Conservation (phyloP, 441 rosid genomes). For the Melastoma candidum region DNA sequence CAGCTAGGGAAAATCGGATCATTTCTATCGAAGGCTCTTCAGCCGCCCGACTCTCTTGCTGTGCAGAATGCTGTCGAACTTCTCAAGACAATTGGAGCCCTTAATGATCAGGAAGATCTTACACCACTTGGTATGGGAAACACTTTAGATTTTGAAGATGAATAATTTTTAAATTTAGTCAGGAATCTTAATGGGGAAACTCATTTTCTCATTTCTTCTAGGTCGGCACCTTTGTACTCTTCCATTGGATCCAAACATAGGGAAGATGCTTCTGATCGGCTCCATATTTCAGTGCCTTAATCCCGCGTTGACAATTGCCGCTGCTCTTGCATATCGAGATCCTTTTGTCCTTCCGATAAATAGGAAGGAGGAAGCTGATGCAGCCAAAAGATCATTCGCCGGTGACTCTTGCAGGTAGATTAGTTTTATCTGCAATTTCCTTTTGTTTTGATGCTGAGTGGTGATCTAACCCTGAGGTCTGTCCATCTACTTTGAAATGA, state of each 20-base stretch:
- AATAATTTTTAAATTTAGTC: slow-evolving; percentile 10
- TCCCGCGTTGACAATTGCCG: slow-evolving; percentile 93
- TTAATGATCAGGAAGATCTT: slow-evolving; percentile 77
- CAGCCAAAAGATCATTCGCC: slow-evolving; percentile 77
- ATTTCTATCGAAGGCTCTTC: slow-evolving; percentile 90
- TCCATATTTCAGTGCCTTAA: slow-evolving; percentile 84
- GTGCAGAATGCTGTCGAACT: slow-evolving; percentile 95
- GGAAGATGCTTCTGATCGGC: slow-evolving; percentile 96
- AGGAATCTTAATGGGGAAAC: neutral
- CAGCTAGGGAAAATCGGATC: slow-evolving; percentile 78
- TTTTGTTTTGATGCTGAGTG: neutral
- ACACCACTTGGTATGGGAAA: slow-evolving; percentile 72
- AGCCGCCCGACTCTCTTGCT: slow-evolving; percentile 92
- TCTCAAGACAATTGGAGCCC: slow-evolving; percentile 84
- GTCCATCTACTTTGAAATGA: neutral
- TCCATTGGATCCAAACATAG: slow-evolving; percentile 87
- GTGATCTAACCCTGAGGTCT: too few relatives aligned
- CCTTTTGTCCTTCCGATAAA: slow-evolving; percentile 88
- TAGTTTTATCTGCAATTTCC: slow-evolving; percentile 6
- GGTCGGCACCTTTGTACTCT: slow-evolving; percentile 80
- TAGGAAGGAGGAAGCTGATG: slow-evolving; percentile 80
- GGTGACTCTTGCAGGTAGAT: slow-evolving; percentile 92
- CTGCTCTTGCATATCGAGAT: slow-evolving; percentile 86
- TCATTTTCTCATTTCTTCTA: slow-evolving; percentile 18
- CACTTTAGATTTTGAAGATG: slow-evolving; percentile 3